Evolutionary conservation across 768 basidiomycete genomes (phyloP).

Genomic region (Dioszegia hungarica): DNA sequence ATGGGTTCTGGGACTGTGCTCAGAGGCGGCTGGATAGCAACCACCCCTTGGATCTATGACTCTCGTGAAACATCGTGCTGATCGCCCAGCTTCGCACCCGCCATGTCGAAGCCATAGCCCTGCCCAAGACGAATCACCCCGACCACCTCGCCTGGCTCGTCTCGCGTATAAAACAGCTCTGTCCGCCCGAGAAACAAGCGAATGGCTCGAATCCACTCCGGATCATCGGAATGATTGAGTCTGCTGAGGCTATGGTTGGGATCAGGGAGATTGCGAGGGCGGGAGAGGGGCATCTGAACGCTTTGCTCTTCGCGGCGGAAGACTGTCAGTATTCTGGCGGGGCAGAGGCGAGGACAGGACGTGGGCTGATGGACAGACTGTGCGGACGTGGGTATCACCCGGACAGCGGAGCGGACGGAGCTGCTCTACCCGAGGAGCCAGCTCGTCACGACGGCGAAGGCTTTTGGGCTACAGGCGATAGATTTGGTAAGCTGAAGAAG

Average conservation of each 20-base stretch:
- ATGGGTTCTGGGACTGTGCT: too few species aligned
- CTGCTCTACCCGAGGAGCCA: constrained; percentile 77
- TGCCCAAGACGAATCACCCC: constrained; percentile 75
- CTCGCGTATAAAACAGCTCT: constrained; percentile 52
- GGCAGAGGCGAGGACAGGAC: not conserved
- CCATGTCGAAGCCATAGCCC: constrained; percentile 62
- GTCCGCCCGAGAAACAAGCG: constrained; percentile 16
- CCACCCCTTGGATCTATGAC: too few species aligned
- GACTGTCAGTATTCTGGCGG: constrained; percentile 7
- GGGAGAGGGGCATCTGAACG: constrained; percentile 59
- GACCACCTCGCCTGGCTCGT: constrained; percentile 63
- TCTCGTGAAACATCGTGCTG: not conserved
- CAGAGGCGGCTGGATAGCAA: too few species aligned
- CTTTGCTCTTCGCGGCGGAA: constrained; percentile 59
- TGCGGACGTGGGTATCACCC: constrained; percentile 76
- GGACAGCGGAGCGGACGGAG: constrained; percentile 69
- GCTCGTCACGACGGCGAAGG: constrained; percentile 74
- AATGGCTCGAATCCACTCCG: constrained; percentile 50
- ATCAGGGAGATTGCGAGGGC: constrained; percentile 67
- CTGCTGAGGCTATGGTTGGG: constrained; percentile 65
- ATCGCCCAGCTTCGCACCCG: constrained; percentile 36
- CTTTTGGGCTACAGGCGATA: constrained; percentile 75
- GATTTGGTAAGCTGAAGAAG: constrained; percentile 68
- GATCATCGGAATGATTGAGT: constrained; percentile 80
- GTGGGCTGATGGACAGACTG: constrained; percentile 58